A percentile compares a stretch with the other conserved stretches of the same genome.
Evolutionary conservation across 306 rosid species (phyloP).

Genomic region (Fagus sylvatica): DNA sequence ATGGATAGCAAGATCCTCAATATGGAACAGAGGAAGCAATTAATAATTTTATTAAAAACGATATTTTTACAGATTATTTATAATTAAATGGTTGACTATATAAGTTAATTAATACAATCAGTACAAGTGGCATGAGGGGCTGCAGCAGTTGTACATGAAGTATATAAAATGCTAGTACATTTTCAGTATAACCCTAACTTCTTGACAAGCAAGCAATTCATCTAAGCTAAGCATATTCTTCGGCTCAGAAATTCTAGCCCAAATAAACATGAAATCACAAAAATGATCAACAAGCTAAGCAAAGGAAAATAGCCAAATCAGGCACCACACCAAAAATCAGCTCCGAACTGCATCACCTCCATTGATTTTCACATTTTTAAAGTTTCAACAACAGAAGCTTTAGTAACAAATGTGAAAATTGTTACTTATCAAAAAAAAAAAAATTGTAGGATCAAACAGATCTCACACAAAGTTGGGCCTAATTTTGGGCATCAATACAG

Average conservation of each 20-base stretch:
- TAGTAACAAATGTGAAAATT: background rate
- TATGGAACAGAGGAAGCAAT: background rate
- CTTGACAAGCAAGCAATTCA: background rate
- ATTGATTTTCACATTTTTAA: background rate
- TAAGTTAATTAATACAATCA: background rate
- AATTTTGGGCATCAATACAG: background rate
- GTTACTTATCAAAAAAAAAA: no score
- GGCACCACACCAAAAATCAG: background rate
- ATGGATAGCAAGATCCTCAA: background rate
- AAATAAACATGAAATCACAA: background rate
- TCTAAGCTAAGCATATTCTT: background rate
- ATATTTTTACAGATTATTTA: background rate
- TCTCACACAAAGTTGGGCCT: background rate
- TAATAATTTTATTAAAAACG: background rate
- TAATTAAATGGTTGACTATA: background rate
- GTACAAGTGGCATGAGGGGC: background rate
- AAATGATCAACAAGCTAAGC: background rate
- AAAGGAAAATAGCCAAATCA: background rate
- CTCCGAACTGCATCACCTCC: no score
- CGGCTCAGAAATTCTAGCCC: background rate
- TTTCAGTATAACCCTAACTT: background rate
- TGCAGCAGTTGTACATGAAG: background rate
- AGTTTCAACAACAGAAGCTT: background rate
- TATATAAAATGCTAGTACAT: background rate
- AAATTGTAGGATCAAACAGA: background rate